phyloP scores from a whole-genome alignment of 176 grass and related monocot genomes.

The Oryza punctata region DNA sequence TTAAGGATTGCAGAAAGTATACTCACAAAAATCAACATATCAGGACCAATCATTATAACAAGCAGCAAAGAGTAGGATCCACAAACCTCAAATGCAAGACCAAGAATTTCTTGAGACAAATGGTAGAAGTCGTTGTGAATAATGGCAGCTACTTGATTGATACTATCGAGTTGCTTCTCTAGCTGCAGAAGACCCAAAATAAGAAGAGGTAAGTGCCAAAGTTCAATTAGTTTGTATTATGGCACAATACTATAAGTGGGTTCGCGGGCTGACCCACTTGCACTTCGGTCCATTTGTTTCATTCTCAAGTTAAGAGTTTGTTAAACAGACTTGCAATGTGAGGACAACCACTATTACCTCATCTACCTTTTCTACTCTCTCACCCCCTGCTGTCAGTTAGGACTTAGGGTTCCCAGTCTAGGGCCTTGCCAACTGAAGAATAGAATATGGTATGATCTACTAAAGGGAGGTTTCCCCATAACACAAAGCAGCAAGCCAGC shows the following conservation, averaged over 20 bases:
- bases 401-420: not conserved
- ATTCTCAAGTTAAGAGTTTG: not conserved
- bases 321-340: not conserved
- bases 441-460: slow-evolving; percentile 16
- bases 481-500: not conserved
- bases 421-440: not conserved
- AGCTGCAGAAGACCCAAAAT: slow-evolving; percentile 54
- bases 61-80: slow-evolving; percentile 18
- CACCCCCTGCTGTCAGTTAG: not conserved
- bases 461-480: slow-evolving; percentile 10
- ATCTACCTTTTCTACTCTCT: not conserved
- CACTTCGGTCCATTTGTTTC: not conserved
- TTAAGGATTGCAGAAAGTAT: slow-evolving; percentile 19
- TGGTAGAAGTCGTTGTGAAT: slow-evolving; percentile 86
- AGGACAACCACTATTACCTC: not conserved
- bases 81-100: slow-evolving; percentile 92
- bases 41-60: slow-evolving; percentile 25
- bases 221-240: slow-evolving; percentile 33
- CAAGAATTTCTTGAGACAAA: slow-evolving; percentile 91
- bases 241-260: too few relatives aligned
- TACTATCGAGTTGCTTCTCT: slow-evolving; percentile 69
- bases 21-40: slow-evolving; percentile 25
- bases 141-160: slow-evolving; percentile 84
- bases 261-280: too few relatives aligned
- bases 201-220: slow-evolving; percentile 13